Conservation (phyloP, 345 rosid species). For the Eucalyptus coolabah region DNA sequence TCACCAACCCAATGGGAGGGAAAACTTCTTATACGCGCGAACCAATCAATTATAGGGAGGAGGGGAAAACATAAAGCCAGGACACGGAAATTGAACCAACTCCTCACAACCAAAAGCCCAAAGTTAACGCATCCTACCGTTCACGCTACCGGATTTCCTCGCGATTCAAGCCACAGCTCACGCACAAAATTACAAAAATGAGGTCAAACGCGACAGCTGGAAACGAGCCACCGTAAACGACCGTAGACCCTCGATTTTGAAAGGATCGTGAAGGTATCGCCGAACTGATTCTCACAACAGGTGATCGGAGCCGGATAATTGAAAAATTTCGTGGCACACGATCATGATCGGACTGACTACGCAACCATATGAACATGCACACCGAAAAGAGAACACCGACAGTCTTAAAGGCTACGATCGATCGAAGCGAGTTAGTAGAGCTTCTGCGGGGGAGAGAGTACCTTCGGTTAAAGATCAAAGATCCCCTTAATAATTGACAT, state of each 20-base stretch:
- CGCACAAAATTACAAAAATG: not conserved
- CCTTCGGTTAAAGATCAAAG: no score
- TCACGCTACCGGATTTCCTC: not conserved
- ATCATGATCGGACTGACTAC: not conserved
- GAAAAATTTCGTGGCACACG: not conserved
- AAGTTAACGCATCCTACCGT: no score
- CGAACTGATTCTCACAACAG: not conserved
- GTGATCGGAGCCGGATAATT: not conserved
- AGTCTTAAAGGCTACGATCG: not conserved
- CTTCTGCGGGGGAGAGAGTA: no score
- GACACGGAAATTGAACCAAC: no score
- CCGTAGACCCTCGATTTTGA: not conserved
- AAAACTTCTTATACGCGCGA: not conserved
- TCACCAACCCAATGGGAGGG: not conserved
- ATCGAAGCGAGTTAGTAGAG: no score
- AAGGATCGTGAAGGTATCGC: not conserved
- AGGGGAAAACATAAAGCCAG: no score
- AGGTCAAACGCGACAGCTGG: not conserved
- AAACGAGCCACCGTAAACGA: not conserved
- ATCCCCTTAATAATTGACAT: no score
- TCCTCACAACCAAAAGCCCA: no score
- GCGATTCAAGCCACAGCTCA: not conserved
- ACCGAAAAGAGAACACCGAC: not conserved
- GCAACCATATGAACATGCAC: not conserved
- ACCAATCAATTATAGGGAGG: not conserved